A percentile compares a stretch with the other conserved stretches of the same genome.
Conservation (phyloP, 225 moss, liverwort and hornwort genomes). For the Anthoceros angustus region DNA sequence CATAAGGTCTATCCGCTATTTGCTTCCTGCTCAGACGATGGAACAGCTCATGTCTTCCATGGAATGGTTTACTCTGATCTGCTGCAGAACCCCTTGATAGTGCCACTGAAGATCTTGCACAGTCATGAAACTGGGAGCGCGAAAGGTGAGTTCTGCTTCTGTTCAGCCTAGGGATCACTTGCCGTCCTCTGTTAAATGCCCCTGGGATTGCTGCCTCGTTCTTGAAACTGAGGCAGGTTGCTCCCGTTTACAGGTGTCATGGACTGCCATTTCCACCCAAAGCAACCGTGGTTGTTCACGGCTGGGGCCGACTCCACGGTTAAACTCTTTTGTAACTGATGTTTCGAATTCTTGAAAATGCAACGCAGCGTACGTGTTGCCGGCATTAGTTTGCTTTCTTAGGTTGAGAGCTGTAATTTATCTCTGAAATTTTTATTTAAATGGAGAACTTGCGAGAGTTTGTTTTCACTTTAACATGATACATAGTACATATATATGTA, state of each 20-base stretch:
- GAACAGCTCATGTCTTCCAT: slow-evolving; percentile 78
- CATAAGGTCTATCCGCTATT: slow-evolving; percentile 82
- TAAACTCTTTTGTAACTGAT: slow-evolving; percentile 69
- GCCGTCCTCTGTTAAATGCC: not conserved
- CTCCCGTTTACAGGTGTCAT: slow-evolving; percentile 40
- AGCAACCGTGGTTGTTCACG: slow-evolving; percentile 88
- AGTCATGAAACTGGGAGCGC: slow-evolving; percentile 46
- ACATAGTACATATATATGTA: too few relatives aligned
- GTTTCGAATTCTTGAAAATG: not conserved
- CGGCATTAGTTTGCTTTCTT: too few relatives aligned
- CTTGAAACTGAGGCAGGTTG: not conserved
- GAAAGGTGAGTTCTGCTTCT: slow-evolving; percentile 25
- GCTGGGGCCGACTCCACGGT: slow-evolving; percentile 78
- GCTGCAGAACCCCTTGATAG: slow-evolving; percentile 88
- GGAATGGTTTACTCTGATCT: slow-evolving; percentile 99
- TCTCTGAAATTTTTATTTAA: too few relatives aligned
- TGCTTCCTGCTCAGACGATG: slow-evolving; percentile 92
- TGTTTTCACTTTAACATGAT: too few relatives aligned
- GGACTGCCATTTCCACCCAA: slow-evolving; percentile 79
- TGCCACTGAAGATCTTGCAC: slow-evolving; percentile 71
- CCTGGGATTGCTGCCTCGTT: not conserved
- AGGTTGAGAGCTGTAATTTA: too few relatives aligned
- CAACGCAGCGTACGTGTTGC: too few relatives aligned
- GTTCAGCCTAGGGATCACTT: too few relatives aligned
- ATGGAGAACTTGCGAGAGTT: too few relatives aligned